Conservation (phyloP, 2,329 filamentous ascomycete genomes). For the Amphichorda felina region DNA sequence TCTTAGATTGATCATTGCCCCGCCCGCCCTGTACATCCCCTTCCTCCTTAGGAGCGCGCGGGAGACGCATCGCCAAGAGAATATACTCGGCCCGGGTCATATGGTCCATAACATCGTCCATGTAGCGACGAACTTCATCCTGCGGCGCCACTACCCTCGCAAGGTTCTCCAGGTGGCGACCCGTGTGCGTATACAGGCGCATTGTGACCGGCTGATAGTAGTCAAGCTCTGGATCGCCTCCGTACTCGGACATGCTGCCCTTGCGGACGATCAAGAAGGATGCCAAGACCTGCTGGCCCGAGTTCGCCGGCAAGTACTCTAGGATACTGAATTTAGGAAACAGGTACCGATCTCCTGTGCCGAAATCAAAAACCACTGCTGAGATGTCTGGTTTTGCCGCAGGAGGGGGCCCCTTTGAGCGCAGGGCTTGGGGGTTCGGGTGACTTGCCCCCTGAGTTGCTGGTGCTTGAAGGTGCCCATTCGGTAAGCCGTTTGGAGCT, state of each 20-base stretch:
- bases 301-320: constrained; percentile 43
- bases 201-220: constrained; percentile 69
- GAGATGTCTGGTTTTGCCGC: constrained; percentile 46
- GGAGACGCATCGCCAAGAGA: constrained; percentile 54
- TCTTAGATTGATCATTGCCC: constrained; percentile 16
- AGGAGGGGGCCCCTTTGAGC: constrained; percentile 47
- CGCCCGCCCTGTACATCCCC: constrained; percentile 11
- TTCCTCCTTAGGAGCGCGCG: constrained; percentile 25
- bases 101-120: constrained; percentile 59
- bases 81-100: constrained; percentile 59
- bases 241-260: constrained; percentile 53
- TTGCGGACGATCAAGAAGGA: constrained; percentile 70
- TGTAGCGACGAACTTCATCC: constrained; percentile 53
- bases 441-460: constrained; percentile 5
- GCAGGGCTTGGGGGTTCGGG: constrained; percentile 39
- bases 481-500: not conserved
- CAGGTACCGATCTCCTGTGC: constrained; percentile 61
- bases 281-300: constrained; percentile 51
- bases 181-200: constrained; percentile 40
- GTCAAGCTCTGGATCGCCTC: constrained; percentile 50
- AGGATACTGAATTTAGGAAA: constrained; percentile 71
- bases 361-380: constrained; percentile 61
- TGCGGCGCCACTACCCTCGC: constrained; percentile 48
- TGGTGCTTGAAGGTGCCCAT: not conserved
- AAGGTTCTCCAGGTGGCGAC: constrained; percentile 48